These are phyloP conservation scores for Neospora caninum DNA, from an alignment of 169 alveolate species.

Conservation along the genomic window DNA sequence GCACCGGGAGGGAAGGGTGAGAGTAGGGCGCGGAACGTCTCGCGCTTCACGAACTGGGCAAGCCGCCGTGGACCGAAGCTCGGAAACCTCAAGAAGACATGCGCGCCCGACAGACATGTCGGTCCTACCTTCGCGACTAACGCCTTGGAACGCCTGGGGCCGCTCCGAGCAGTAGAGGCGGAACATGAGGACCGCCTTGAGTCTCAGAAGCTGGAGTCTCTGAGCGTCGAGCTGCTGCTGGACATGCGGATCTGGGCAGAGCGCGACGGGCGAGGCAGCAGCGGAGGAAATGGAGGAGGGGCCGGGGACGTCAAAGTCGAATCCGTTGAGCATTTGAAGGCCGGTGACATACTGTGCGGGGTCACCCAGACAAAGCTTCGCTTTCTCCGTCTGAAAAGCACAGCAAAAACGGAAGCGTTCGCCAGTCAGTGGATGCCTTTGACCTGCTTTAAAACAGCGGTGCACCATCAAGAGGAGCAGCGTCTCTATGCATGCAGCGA, in stretches of 20 bases:
- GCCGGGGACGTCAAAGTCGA: neutral
- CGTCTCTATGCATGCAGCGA: too few species aligned
- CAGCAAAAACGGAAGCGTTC: neutral
- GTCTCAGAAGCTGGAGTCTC: slow-evolving; percentile 48
- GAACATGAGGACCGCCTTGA: slow-evolving; percentile 30
- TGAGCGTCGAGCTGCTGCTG: slow-evolving; percentile 51
- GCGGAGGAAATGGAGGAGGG: slow-evolving; percentile 8
- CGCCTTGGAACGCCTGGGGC: neutral
- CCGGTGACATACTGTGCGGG: slow-evolving; percentile 36
- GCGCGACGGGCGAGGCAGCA: slow-evolving; percentile 24
- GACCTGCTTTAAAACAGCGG: too few species aligned
- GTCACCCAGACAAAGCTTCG: slow-evolving; percentile 45
- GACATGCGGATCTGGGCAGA: slow-evolving; percentile 17
- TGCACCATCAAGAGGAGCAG: too few species aligned
- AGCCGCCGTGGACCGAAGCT: too few species aligned
- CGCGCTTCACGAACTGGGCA: too few species aligned
- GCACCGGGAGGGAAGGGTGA: too few species aligned
- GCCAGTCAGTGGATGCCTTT: too few species aligned
- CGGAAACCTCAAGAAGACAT: too few species aligned
- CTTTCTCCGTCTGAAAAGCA: slow-evolving; percentile 41
- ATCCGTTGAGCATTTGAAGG: slow-evolving; percentile 14
- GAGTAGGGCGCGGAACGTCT: too few species aligned
- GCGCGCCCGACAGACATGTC: too few species aligned
- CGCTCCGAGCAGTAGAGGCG: neutral
- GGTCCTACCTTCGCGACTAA: neutral